A percentile compares a stretch with the other conserved stretches of the same genome.
Conservation (phyloP, 768 basidiomycete genomes). For the Xanthoconium stramineum region DNA sequence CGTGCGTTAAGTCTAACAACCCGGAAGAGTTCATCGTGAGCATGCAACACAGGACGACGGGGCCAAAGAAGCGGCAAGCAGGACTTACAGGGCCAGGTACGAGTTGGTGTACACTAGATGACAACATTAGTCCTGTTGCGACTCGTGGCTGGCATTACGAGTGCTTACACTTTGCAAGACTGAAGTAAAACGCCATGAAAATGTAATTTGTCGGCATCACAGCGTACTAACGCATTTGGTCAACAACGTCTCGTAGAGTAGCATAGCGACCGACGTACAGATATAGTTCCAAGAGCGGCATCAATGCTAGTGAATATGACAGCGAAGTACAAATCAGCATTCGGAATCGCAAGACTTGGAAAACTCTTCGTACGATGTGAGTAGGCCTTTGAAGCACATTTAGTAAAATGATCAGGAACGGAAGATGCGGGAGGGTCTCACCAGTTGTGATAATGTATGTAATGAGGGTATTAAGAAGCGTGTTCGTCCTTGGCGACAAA, state of each 20-base stretch:
- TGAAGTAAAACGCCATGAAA: slow-evolving; percentile 52
- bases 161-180: slow-evolving; percentile 50
- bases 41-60: neutral
- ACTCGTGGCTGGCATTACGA: neutral
- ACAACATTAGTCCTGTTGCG: neutral
- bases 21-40: neutral
- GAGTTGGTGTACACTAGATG: slow-evolving; percentile 53
- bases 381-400: slow-evolving; percentile 34
- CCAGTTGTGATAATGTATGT: slow-evolving; percentile 56
- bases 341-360: neutral
- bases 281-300: slow-evolving; percentile 43
- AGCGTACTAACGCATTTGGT: slow-evolving; percentile 32
- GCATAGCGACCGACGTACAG: slow-evolving; percentile 20
- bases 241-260: neutral
- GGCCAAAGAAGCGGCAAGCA: neutral
- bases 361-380: slow-evolving; percentile 33
- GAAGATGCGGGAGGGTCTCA: slow-evolving; percentile 20
- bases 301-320: slow-evolving; percentile 38
- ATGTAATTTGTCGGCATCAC: slow-evolving; percentile 55
- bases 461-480: slow-evolving; percentile 46
- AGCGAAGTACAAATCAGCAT: neutral
- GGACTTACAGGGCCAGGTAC: slow-evolving; percentile 44
- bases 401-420: neutral
- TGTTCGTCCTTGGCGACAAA: slow-evolving; percentile 42
- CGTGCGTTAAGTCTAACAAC: slow-evolving; percentile 45